Percentiles rank a stretch among this genome's conserved stretches.
These are phyloP conservation scores for Trypanosoma platydactyli DNA, from an alignment of 208 protist genomes.

Conservation along the genomic window DNA sequence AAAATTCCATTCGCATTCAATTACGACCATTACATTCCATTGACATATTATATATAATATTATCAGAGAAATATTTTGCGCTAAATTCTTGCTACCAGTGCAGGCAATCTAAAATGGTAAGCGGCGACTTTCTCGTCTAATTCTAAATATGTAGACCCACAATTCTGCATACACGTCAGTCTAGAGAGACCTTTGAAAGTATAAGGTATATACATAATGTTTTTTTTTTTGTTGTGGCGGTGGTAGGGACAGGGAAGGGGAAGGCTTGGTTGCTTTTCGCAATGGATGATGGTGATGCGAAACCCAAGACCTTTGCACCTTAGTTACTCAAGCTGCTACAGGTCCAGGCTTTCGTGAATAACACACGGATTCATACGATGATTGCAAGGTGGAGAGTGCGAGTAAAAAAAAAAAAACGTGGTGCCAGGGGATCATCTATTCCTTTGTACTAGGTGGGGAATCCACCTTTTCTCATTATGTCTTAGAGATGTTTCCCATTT, in stretches of 20 bases:
- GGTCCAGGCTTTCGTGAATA: not conserved
- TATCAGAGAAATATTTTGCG: too few species aligned
- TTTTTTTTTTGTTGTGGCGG: not conserved
- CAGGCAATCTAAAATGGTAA: too few species aligned
- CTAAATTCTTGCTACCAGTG: too few species aligned
- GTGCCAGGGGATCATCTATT: not conserved
- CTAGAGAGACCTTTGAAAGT: not conserved
- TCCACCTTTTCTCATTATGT: not conserved
- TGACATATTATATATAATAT: too few species aligned
- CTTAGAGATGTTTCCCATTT: not conserved
- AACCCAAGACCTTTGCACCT: too few species aligned
- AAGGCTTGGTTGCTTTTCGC: too few species aligned
- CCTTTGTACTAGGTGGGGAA: not conserved
- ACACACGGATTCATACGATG: not conserved
- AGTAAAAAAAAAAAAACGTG: not conserved
- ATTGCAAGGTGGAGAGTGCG: not conserved
- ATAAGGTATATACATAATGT: not conserved
- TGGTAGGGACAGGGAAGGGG: not conserved
- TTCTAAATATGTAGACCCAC: too few species aligned
- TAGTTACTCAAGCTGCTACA: too few species aligned
- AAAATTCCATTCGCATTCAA: too few species aligned
- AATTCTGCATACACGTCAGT: not conserved
- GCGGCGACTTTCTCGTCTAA: too few species aligned
- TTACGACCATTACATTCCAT: too few species aligned
- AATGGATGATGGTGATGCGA: too few species aligned